These are phyloP conservation scores for Lyophyllum atratum DNA, from an alignment of 768 basidiomycete genomes.

Conservation along the genomic window DNA sequence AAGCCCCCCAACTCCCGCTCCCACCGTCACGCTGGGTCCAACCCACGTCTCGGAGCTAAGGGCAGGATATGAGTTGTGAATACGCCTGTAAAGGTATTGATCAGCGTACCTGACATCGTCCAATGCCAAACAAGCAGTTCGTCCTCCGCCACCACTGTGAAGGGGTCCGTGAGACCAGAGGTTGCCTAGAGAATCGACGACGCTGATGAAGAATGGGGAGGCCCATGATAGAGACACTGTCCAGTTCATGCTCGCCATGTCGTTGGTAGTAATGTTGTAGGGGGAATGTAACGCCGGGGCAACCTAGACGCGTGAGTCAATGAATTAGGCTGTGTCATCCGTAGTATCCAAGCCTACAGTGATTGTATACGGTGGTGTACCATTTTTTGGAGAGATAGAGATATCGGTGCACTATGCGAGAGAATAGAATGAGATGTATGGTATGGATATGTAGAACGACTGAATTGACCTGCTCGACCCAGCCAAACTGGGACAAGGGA, in stretches of 20 bases:
- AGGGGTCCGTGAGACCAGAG: slow-evolving; percentile 61
- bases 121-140: slow-evolving; percentile 44
- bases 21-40: slow-evolving; percentile 28
- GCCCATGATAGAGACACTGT: slow-evolving; percentile 56
- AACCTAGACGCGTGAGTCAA: slow-evolving; percentile 35
- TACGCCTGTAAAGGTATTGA: neutral
- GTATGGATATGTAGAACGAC: neutral
- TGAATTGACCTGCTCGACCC: slow-evolving; percentile 50
- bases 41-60: slow-evolving; percentile 6
- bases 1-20: slow-evolving; percentile 42
- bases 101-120: slow-evolving; percentile 21
- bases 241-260: slow-evolving; percentile 53
- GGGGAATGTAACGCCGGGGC: slow-evolving; percentile 65
- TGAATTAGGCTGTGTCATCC: neutral
- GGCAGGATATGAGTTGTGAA: neutral
- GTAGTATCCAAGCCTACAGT: slow-evolving; percentile 38
- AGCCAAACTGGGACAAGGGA: slow-evolving; percentile 59
- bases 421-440: neutral
- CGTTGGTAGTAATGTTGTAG: slow-evolving; percentile 51
- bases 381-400: slow-evolving; percentile 51
- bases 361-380: slow-evolving; percentile 59
- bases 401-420: slow-evolving; percentile 64
- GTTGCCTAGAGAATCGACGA: slow-evolving; percentile 51
- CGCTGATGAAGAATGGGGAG: slow-evolving; percentile 56
- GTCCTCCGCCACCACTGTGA: slow-evolving; percentile 48